A percentile compares a stretch with the other conserved stretches of the same genome.
Conservation (phyloP, 1,284 basidiomycete genomes). For the Sutorius eximius region DNA sequence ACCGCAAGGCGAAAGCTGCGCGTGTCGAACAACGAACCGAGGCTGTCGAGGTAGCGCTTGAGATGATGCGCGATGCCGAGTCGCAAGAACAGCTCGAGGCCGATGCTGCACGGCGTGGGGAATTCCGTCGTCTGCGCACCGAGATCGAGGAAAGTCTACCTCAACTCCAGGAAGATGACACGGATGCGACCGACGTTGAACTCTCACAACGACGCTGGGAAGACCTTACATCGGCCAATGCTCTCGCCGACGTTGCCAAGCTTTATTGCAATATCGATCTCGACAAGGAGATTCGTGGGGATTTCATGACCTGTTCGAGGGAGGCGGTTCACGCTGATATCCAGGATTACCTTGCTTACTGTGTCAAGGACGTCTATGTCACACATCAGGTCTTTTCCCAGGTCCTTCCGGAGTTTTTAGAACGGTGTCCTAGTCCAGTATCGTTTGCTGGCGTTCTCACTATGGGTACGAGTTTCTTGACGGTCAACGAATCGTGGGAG, state of each 20-base stretch:
- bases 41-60: constrained; percentile 54
- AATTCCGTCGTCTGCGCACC: constrained; percentile 44
- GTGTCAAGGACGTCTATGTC: constrained; percentile 80
- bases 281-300: constrained; percentile 79
- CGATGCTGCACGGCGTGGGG: constrained; percentile 38
- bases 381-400: constrained; percentile 84
- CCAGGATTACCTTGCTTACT: constrained; percentile 84
- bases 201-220: constrained; percentile 75
- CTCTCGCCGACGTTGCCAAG: constrained; percentile 88
- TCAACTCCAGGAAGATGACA: constrained; percentile 40
- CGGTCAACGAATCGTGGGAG: constrained; percentile 90
- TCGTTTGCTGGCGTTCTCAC: constrained; percentile 89
- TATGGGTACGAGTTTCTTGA: constrained; percentile 92
- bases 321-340: constrained; percentile 70
- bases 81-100: constrained; percentile 45
- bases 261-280: constrained; percentile 85
- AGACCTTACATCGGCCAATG: constrained; percentile 90
- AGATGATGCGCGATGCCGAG: constrained; percentile 49
- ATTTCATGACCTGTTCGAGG: constrained; percentile 70
- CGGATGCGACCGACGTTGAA: constrained; percentile 41
- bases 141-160: constrained; percentile 48
- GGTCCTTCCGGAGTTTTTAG: constrained; percentile 84
- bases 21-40: constrained; percentile 56
- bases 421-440: constrained; percentile 89
- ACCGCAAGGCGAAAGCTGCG: constrained; percentile 65